Conservation (phyloP, 2,329 filamentous ascomycete genomes). For the Lasiodiplodia citricola region DNA sequence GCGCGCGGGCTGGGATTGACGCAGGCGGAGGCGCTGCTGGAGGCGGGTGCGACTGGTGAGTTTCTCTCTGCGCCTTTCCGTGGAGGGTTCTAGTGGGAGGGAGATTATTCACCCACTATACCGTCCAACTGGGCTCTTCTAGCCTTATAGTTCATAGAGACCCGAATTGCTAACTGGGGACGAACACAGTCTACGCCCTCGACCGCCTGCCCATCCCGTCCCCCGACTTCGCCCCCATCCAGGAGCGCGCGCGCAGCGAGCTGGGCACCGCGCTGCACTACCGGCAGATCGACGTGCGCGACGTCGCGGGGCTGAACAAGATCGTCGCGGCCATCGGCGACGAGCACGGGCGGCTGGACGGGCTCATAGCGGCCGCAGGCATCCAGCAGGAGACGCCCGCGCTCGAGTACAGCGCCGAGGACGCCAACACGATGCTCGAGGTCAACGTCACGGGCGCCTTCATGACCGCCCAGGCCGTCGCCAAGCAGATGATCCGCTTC, state of each 20-base stretch:
- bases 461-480: constrained; percentile 68
- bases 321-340: constrained; percentile 72
- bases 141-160: background rate
- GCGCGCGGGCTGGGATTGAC: constrained; percentile 75
- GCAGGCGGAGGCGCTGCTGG: constrained; percentile 73
- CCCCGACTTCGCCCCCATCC: constrained; percentile 68
- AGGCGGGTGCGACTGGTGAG: constrained; percentile 72
- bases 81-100: too few species aligned
- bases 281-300: constrained; percentile 79
- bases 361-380: constrained; percentile 74
- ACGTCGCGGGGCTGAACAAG: constrained; percentile 69
- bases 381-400: constrained; percentile 85
- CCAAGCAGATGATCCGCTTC: constrained; percentile 67
- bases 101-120: too few species aligned
- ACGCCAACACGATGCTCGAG: constrained; percentile 67
- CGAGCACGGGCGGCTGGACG: constrained; percentile 75
- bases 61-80: background rate
- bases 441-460: constrained; percentile 67
- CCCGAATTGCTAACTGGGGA: too few species aligned
- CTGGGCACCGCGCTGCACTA: constrained; percentile 74
- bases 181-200: constrained; percentile 65
- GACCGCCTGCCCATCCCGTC: constrained; percentile 66
- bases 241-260: constrained; percentile 64
- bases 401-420: constrained; percentile 73
- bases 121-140: background rate